Evolutionary conservation across 148 eudicot genomes (phyloP), one percentile per base, ranked within the genome.

Genomic region (Dysphania ambrosioides): DNA sequence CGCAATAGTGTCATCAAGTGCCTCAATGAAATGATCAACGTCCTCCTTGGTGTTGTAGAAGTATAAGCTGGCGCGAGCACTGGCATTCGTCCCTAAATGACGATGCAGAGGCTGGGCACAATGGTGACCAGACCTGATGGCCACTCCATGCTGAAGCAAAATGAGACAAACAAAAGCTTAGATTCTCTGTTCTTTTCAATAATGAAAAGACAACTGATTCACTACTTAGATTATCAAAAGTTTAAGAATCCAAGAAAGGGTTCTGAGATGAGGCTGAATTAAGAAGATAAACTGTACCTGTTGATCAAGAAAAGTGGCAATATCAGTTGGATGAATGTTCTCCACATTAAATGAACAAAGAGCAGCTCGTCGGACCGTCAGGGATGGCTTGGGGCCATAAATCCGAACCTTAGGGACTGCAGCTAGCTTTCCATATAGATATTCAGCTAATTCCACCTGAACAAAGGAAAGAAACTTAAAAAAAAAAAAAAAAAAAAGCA

Each of bases 91-190:
- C 36, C 90, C 95, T 74, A 93, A 78, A 78, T 87, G 77, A 0
- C 94, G 91, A 73, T 93, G 98, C 72, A 93, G 91, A 70, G 98
- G 98, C 84, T 93, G 98, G 1, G 98, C 98, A 70, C 98, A 93
- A 70, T 93, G 98, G 83, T 93, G 98, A 26, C 98, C 98, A 1
- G 98, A 93, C 82, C 98, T 86, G 72, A 93, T 91, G 53, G 98
- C 98, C 63, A 93, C 91, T 66, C 97, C 92, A 66, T 93, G 91
- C 98, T 93, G 96, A 38, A 79, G 58, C 23, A 72, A 60, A 58
- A 24, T 38, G 26, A 16, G 66, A 36, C n/a, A n/a, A 65, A n/a
- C 44, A 36, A 13, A 11, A 27, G 64, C 26, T 65, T 35, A n/a
- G 0, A 61, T 13, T 53, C 16, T 53, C 58, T 53, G 58, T 62